These are phyloP conservation scores for Boeremia exigua DNA, from an alignment of 2,329 filamentous ascomycete genomes.

Conservation along the genomic window DNA sequence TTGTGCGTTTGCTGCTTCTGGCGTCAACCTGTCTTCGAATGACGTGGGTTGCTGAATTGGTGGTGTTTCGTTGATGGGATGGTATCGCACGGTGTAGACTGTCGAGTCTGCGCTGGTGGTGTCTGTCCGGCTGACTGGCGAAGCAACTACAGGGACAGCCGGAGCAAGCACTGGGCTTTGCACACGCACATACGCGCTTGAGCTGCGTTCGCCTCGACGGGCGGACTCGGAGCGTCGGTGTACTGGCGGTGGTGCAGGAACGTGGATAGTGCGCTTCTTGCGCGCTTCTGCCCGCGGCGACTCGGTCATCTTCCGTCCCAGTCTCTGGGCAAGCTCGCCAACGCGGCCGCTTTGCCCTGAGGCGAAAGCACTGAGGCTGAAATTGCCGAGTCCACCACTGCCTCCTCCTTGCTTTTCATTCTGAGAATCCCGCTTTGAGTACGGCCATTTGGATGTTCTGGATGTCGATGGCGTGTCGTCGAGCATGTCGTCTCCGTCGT, in stretches of 20 bases:
- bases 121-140: slow-evolving; percentile 65
- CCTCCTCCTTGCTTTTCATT: slow-evolving; percentile 31
- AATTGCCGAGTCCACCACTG: slow-evolving; percentile 30
- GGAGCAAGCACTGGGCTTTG: slow-evolving; percentile 53
- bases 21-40: slow-evolving; percentile 24
- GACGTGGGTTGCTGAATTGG: slow-evolving; percentile 25
- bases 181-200: slow-evolving; percentile 39
- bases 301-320: slow-evolving; percentile 38
- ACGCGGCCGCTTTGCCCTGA: slow-evolving; percentile 35
- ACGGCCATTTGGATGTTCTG: slow-evolving; percentile 56
- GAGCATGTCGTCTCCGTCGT: slow-evolving; percentile 92
- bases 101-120: slow-evolving; percentile 68
- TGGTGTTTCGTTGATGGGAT: slow-evolving; percentile 57
- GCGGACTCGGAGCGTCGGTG: slow-evolving; percentile 37
- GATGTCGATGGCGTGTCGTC: slow-evolving; percentile 66
- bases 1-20: slow-evolving; percentile 10
- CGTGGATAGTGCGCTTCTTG: slow-evolving; percentile 42
- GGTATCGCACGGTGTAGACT: slow-evolving; percentile 68
- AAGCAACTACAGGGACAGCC: slow-evolving; percentile 52
- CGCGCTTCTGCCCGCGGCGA: slow-evolving; percentile 35
- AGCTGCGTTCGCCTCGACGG: slow-evolving; percentile 30
- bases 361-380: slow-evolving; percentile 29
- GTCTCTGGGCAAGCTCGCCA: slow-evolving; percentile 35
- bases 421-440: slow-evolving; percentile 46
- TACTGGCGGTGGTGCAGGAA: slow-evolving; percentile 40